phyloP scores from a whole-genome alignment of 2,329 filamentous ascomycete species.

The Didymella segeticola region DNA sequence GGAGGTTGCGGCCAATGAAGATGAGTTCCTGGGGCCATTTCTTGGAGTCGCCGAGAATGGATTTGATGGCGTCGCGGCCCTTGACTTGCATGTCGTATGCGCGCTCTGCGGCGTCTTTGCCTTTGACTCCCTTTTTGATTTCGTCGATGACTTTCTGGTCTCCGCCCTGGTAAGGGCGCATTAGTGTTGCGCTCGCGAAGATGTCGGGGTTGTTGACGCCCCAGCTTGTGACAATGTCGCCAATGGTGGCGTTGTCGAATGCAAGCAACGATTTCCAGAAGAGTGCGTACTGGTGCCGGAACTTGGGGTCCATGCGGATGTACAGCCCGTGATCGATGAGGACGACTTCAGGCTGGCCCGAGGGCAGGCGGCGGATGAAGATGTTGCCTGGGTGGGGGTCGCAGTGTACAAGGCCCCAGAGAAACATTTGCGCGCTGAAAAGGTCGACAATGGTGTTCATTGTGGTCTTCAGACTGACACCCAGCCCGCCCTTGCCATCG shows the following conservation, averaged over 20 bases:
- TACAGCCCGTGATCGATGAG: conserved; percentile 98
- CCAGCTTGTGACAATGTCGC: conserved; percentile 77
- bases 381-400: conserved; percentile 98
- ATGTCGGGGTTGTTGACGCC: conserved; percentile 88
- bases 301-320: conserved; percentile 83
- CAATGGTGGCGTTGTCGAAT: conserved; percentile 85
- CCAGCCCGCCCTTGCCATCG: conserved; percentile 78
- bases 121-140: conserved; percentile 61
- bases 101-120: conserved; percentile 62
- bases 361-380: conserved; percentile 85
- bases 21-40: conserved; percentile 91
- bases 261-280: conserved; percentile 96
- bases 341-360: conserved; percentile 85
- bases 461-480: conserved; percentile 80
- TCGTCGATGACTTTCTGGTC: conserved; percentile 69
- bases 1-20: conserved; percentile 89
- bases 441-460: conserved; percentile 98
- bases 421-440: conserved; percentile 97
- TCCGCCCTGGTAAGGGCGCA: conserved; percentile 90
- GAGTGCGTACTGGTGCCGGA: conserved; percentile 82
- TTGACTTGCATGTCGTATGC: conserved; percentile 83
- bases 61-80: conserved; percentile 74
- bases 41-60: conserved; percentile 82
- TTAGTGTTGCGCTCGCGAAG: conserved; percentile 87
- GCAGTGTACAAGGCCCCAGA: conserved; percentile 94